These are phyloP conservation scores for Solanum sitiens DNA, from an alignment of 257 asterid species.

Conservation along the genomic window DNA sequence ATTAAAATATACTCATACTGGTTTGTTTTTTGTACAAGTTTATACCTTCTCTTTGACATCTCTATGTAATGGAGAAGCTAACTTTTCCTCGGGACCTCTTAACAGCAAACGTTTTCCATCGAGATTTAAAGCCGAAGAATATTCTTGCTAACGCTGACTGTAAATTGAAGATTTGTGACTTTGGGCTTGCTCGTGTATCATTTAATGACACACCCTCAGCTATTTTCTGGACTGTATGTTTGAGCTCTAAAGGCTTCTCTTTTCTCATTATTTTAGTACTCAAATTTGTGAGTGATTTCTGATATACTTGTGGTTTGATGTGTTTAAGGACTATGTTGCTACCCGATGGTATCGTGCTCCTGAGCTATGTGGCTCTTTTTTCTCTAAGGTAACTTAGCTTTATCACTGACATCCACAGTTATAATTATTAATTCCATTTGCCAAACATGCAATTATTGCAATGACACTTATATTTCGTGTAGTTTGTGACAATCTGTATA, in stretches of 20 bases:
- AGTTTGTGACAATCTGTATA: not conserved
- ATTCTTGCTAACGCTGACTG: constrained; percentile 96
- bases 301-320: not conserved
- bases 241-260: constrained; percentile 4
- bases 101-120: constrained; percentile 90
- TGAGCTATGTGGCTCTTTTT: constrained; percentile 93
- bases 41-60: not conserved
- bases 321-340: constrained; percentile 87
- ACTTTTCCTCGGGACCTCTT: not conserved
- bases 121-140: constrained; percentile 93
- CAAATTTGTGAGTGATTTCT: not conserved
- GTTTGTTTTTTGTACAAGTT: constrained; percentile 19
- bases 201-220: constrained; percentile 97
- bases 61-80: not conserved
- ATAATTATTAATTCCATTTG: not conserved
- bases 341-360: constrained; percentile 99
- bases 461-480: not conserved
- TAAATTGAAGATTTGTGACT: constrained; percentile 95
- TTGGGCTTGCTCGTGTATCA: constrained; percentile 94
- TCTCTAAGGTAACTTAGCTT: constrained; percentile 70
- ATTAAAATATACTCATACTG: constrained; percentile 76
- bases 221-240: constrained; percentile 90
- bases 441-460: not conserved
- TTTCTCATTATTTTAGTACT: not conserved
- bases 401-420: not conserved